Evolutionary conservation across 2,329 filamentous ascomycete genomes (phyloP).

Genomic region (Aspergillus melleus): DNA sequence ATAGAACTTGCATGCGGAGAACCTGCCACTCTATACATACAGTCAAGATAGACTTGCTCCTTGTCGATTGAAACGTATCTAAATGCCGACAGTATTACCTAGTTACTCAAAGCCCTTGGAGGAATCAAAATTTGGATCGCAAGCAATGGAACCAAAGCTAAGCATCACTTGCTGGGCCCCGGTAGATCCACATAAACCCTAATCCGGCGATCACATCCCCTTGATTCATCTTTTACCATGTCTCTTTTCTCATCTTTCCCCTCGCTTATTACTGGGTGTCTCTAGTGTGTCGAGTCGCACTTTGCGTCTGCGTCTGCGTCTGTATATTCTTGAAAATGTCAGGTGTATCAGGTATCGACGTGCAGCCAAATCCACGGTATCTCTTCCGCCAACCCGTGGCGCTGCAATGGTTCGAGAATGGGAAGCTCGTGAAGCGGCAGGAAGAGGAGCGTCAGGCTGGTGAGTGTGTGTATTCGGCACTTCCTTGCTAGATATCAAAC

Average conservation of each 20-base stretch:
- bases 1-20: too few species aligned
- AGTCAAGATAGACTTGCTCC: too few species aligned
- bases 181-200: background rate
- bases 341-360: background rate
- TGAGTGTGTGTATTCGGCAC: background rate
- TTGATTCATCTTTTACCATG: background rate
- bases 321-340: background rate
- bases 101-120: background rate
- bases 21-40: too few species aligned
- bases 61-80: too few species aligned
- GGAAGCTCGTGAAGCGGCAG: slow-evolving; percentile 42
- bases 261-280: background rate
- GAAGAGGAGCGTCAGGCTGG: slow-evolving; percentile 44
- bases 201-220: background rate
- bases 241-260: background rate
- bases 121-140: background rate
- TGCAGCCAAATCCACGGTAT: slow-evolving; percentile 25
- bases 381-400: slow-evolving; percentile 35
- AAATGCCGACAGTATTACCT: too few species aligned
- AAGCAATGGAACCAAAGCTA: background rate
- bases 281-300: background rate
- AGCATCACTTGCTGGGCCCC: background rate
- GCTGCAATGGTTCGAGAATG: slow-evolving; percentile 50
- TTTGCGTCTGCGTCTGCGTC: background rate
- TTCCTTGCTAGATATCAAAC: too few species aligned